Evolutionary conservation across 2,329 filamentous ascomycete species (phyloP).

Genomic region (Colletotrichum noveboracense): DNA sequence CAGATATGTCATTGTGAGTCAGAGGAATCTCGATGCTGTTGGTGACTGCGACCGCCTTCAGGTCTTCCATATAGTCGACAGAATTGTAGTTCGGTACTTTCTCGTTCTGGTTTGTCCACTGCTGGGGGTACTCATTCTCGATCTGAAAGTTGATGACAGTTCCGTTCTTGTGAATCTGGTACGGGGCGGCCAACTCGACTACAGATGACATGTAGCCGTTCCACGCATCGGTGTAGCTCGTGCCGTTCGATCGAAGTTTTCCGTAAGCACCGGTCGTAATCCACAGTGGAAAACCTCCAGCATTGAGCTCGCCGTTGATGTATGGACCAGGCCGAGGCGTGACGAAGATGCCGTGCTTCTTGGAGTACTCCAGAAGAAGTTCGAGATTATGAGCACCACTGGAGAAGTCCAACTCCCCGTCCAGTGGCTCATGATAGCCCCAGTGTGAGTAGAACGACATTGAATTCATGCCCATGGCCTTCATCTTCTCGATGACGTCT

Average conservation of each 20-base stretch:
- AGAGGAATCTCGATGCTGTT: conserved; percentile 72
- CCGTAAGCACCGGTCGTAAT: conserved; percentile 33
- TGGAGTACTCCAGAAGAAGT: conserved; percentile 63
- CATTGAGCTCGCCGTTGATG: conserved; percentile 73
- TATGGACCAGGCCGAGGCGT: conserved; percentile 70
- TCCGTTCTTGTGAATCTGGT: conserved; percentile 76
- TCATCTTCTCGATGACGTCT: background rate
- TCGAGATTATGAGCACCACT: background rate
- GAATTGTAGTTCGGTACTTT: conserved; percentile 60
- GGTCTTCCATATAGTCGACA: background rate
- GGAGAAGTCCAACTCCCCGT: background rate
- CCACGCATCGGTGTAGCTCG: conserved; percentile 32
- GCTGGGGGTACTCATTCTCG: conserved; percentile 67
- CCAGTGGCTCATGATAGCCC: background rate
- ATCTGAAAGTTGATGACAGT: conserved; percentile 74
- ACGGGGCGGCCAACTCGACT: conserved; percentile 48
- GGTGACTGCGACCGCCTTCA: conserved; percentile 57
- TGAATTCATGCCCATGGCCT: background rate
- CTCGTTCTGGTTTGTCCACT: conserved; percentile 67
- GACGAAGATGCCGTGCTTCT: conserved; percentile 70
- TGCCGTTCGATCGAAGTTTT: background rate
- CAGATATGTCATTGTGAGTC: conserved; percentile 67
- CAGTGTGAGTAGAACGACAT: background rate
- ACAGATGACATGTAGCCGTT: conserved; percentile 49
- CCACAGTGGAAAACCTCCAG: conserved; percentile 77